Evolutionary conservation across 2,329 filamentous ascomycete genomes (phyloP), one percentile per base, ranked within the genome.

Genomic region (Diaporthe citrichinensis): DNA sequence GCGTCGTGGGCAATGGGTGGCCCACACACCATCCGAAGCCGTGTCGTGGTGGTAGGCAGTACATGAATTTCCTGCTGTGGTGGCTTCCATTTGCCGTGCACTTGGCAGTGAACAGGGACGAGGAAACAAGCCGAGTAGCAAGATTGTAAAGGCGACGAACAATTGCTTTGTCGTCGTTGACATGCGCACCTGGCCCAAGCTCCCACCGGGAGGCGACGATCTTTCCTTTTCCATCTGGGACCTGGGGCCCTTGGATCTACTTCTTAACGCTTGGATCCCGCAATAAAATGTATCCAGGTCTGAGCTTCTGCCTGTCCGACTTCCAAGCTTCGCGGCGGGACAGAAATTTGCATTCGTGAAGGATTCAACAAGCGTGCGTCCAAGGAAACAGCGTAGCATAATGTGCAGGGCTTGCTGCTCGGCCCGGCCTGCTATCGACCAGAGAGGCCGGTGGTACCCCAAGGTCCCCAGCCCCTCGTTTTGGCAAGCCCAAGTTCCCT

Each of bases 401-500:
- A 69, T 68, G 44, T 20, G 41, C 62, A 51, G 31, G 62, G 62
- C 34, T 69, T 55, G 65, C 49, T 69, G 65, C 65, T 69, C 65
- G 65, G 49, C 46, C 65, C 65, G 65, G 65, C 46, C 49, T 51
- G n/a, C 41, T 12, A 28, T 36, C 31, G 31, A 51, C 20, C 25
- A 67, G 44, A 51, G 28, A 55, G 61, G 15, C 61, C 61, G 8
- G 39, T 46, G 28, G 61, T 53, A 28, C 65, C 65, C n/a, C 44
- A 17, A 53, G 65, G 49, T 34, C 17, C 65, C 65, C 65, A 69
- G 65, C 65, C 65, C 65, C 65, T 55, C 65, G 65, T 69, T 69
- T 69, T 69, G 41, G 65, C 49, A 39, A 53, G 65, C 65, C 34
- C 31, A 69, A 23, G 46, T 69, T 69, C 65, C 65, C 65, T 55